phyloP scores from a whole-genome alignment of 2,329 filamentous ascomycete genomes.

The Aspergillus pseudoterreus region DNA sequence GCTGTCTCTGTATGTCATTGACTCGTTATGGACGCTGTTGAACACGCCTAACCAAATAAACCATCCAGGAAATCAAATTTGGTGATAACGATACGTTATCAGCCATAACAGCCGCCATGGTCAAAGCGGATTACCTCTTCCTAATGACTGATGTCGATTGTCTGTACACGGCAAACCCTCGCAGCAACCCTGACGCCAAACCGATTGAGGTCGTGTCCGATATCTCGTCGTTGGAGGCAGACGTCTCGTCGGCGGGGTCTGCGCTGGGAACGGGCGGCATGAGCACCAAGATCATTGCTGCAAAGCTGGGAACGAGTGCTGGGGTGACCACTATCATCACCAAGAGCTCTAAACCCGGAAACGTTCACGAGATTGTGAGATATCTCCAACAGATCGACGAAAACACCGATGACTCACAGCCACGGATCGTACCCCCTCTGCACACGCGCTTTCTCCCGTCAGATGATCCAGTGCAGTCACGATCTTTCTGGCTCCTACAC shows the following conservation, averaged over 20 bases:
- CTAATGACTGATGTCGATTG: slow-evolving; percentile 99
- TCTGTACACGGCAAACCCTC: slow-evolving; percentile 92
- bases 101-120: slow-evolving; percentile 94
- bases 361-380: slow-evolving; percentile 80
- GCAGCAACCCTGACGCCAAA: slow-evolving; percentile 76
- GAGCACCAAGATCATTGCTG: slow-evolving; percentile 95
- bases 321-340: slow-evolving; percentile 97
- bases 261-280: slow-evolving; percentile 91
- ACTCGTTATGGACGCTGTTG: background rate
- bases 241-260: slow-evolving; percentile 88
- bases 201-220: slow-evolving; percentile 92
- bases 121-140: slow-evolving; percentile 93
- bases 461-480: slow-evolving; percentile 78
- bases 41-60: slow-evolving; percentile 1
- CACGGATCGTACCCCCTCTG: slow-evolving; percentile 53
- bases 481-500: slow-evolving; percentile 96
- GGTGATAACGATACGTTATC: slow-evolving; percentile 97
- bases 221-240: slow-evolving; percentile 75
- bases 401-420: slow-evolving; percentile 9
- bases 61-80: slow-evolving; percentile 81
- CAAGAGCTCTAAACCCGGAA: slow-evolving; percentile 85
- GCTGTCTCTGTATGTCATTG: slow-evolving; percentile 64
- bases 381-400: slow-evolving; percentile 66
- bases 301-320: slow-evolving; percentile 84
- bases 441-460: slow-evolving; percentile 93